Percentiles rank a stretch among this genome's conserved stretches.
phyloP scores from a whole-genome alignment of 228 moss, liverwort and hornwort genomes.

The Sphagnum fallax region DNA sequence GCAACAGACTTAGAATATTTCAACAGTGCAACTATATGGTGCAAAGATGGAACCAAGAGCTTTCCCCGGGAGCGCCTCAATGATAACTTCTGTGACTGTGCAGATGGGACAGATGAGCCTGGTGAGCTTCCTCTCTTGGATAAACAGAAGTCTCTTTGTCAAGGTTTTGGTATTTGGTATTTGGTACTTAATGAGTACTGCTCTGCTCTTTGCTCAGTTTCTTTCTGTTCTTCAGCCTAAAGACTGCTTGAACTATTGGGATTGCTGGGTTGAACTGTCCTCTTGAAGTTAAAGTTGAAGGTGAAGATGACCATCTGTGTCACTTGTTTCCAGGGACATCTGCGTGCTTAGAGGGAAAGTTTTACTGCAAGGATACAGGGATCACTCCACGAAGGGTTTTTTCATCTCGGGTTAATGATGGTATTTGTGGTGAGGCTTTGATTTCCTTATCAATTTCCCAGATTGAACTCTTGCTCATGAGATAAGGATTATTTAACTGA shows the following conservation, averaged over 20 bases:
- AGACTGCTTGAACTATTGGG: too few species aligned
- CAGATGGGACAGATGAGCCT: constrained; percentile 60
- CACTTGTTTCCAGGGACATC: constrained; percentile 23
- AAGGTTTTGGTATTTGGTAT: too few species aligned
- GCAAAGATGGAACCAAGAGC: background rate
- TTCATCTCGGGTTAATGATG: constrained; percentile 52
- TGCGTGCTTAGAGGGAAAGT: constrained; percentile 38
- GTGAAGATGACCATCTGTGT: too few species aligned
- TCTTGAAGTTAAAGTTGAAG: too few species aligned
- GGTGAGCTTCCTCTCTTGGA: background rate
- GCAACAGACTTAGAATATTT: constrained; percentile 32
- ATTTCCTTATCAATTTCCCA: too few species aligned
- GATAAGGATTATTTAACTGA: too few species aligned
- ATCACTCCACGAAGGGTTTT: constrained; percentile 20
- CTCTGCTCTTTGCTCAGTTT: too few species aligned
- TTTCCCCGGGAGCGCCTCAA: constrained; percentile 18
- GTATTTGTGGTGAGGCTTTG: constrained; percentile 22
- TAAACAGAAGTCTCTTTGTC: too few species aligned
- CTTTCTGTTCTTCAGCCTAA: too few species aligned
- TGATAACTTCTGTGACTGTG: constrained; percentile 56
- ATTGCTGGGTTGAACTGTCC: too few species aligned
- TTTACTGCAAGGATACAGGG: constrained; percentile 40
- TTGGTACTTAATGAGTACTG: too few species aligned
- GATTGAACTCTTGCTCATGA: too few species aligned
- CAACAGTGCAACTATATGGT: constrained; percentile 18